Evolutionary conservation across 2,329 filamentous ascomycete genomes (phyloP).

Genomic region (Lasiodiplodia gonubiensis): DNA sequence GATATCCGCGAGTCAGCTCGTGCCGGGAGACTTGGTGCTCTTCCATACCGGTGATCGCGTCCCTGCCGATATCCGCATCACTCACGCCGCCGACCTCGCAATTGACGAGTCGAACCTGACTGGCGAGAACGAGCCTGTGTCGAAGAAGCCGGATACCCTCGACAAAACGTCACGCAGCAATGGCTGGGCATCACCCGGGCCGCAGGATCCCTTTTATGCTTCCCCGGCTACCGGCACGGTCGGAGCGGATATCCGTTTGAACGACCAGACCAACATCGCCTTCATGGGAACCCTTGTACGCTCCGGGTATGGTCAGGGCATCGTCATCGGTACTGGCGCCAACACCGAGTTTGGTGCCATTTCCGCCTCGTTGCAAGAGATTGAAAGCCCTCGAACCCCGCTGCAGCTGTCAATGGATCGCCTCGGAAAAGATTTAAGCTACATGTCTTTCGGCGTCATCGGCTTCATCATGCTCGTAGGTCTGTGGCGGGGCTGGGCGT

Average conservation of each 20-base stretch:
- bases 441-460: slow-evolving; percentile 95
- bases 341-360: slow-evolving; percentile 96
- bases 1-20: slow-evolving; percentile 83
- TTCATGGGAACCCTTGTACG: slow-evolving; percentile 98
- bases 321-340: slow-evolving; percentile 95
- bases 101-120: slow-evolving; percentile 98
- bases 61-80: slow-evolving; percentile 94
- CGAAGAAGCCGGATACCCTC: slow-evolving; percentile 72
- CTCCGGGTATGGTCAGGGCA: slow-evolving; percentile 91
- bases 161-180: slow-evolving; percentile 33
- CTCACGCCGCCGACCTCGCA: slow-evolving; percentile 83
- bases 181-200: slow-evolving; percentile 39
- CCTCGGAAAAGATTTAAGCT: slow-evolving; percentile 94
- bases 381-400: slow-evolving; percentile 92
- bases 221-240: slow-evolving; percentile 64
- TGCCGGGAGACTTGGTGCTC: slow-evolving; percentile 89
- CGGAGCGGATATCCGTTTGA: slow-evolving; percentile 70
- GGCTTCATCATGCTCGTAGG: slow-evolving; percentile 90
- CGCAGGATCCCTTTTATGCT: slow-evolving; percentile 63
- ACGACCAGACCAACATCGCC: slow-evolving; percentile 86
- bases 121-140: slow-evolving; percentile 92
- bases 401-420: slow-evolving; percentile 96
- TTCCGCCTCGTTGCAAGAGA: slow-evolving; percentile 89
- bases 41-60: slow-evolving; percentile 97
- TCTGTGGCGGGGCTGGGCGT: slow-evolving; percentile 83